A percentile compares a stretch with the other conserved stretches of the same genome.
Conservation (phyloP, 1,284 basidiomycete genomes). For the Ceraceosorus bombacis region DNA sequence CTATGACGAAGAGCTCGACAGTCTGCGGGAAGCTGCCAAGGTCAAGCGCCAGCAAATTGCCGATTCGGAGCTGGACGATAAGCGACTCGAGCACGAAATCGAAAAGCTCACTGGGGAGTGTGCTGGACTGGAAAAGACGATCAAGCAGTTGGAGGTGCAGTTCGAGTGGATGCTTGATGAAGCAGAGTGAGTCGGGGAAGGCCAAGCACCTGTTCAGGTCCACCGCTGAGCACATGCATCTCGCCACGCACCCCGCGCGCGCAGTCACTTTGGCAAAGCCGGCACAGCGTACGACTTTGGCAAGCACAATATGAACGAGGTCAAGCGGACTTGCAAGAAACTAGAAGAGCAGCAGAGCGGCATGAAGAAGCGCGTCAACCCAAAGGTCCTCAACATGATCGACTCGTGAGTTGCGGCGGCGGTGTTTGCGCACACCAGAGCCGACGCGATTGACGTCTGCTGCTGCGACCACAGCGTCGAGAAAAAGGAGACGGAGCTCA, state of each 20-base stretch:
- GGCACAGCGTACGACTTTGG: slow-evolving; percentile 78
- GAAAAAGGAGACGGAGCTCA: slow-evolving; percentile 79
- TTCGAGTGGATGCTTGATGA: slow-evolving; percentile 84
- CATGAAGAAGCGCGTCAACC: slow-evolving; percentile 91
- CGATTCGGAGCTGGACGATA: slow-evolving; percentile 65
- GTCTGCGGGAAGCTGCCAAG: slow-evolving; percentile 72
- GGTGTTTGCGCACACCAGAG: no score
- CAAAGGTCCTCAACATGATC: slow-evolving; percentile 91
- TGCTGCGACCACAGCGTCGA: slow-evolving; percentile 67
- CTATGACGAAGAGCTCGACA: slow-evolving; percentile 79
- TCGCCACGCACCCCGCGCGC: no score
- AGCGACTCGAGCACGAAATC: slow-evolving; percentile 57
- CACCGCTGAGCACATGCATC: slow-evolving; percentile 1
- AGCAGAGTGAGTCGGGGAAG: slow-evolving; percentile 64
- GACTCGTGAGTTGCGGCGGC: slow-evolving; percentile 54
- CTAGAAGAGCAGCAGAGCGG: slow-evolving; percentile 73
- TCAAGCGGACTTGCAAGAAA: slow-evolving; percentile 65
- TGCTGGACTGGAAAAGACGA: slow-evolving; percentile 36
- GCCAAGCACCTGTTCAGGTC: slow-evolving; percentile 1
- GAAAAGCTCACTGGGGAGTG: slow-evolving; percentile 53
- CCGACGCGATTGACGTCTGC: no score
- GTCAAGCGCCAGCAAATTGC: slow-evolving; percentile 68
- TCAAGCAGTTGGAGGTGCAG: slow-evolving; percentile 63
- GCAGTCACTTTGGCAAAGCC: slow-evolving; percentile 66
- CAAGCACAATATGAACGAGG: slow-evolving; percentile 61